These are phyloP conservation scores for Phyllosticta citribraziliensis DNA, from an alignment of 2,329 filamentous ascomycete species.

Conservation along the genomic window DNA sequence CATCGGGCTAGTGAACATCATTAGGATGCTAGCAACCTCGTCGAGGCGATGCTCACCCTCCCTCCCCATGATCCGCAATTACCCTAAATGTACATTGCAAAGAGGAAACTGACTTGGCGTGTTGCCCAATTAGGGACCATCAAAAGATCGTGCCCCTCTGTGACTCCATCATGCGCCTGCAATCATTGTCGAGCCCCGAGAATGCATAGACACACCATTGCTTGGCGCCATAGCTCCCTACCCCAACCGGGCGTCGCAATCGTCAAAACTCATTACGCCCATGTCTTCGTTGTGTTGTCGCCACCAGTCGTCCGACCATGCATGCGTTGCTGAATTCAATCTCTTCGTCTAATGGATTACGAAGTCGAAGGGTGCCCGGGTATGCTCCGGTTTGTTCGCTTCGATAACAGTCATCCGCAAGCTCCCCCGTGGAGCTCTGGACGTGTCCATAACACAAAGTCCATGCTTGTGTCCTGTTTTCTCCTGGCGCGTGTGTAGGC, in stretches of 20 bases:
- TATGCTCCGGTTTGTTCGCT: neutral
- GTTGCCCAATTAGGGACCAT: neutral
- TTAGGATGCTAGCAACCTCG: neutral
- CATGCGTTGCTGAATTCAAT: neutral
- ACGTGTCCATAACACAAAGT: neutral
- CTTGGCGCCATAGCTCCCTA: neutral
- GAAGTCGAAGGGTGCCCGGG: neutral
- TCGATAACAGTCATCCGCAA: neutral
- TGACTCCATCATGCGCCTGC: neutral
- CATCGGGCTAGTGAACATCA: neutral
- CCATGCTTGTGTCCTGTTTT: neutral
- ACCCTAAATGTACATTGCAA: neutral
- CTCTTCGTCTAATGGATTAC: neutral
- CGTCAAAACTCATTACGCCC: neutral
- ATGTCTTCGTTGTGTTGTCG: neutral
- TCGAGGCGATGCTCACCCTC: neutral
- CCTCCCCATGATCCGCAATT: neutral
- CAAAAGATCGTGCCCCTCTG: neutral
- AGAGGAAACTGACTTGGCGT: neutral
- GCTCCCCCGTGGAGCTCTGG: neutral
- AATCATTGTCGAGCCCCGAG: neutral
- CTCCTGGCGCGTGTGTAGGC: neutral
- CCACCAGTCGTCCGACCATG: neutral
- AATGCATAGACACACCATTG: neutral
- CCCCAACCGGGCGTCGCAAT: neutral